Evolutionary conservation across 768 basidiomycete species (phyloP), one percentile per base, ranked within the genome.

Genomic region (Termitomyces sp.): DNA sequence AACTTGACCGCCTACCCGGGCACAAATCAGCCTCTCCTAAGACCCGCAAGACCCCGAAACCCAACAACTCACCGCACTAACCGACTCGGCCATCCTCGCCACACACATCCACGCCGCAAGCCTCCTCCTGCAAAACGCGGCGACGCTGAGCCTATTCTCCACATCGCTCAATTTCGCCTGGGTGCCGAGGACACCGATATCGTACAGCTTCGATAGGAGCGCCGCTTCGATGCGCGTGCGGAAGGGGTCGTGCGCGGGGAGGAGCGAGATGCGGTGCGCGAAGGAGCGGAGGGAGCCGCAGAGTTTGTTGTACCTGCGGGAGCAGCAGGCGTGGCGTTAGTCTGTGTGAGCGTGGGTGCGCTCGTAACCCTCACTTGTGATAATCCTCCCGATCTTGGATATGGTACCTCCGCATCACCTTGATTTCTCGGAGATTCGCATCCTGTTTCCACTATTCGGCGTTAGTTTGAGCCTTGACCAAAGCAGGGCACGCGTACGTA

Each of bases 371-470:
- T 53, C 53, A 91, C 88, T 91, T 94, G 82, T 92, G 88, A 68
- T 95, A 95, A 73, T 96, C 94, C 58, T 96, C 94, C 63, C 95
- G 74, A 71, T 94, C 81, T 65, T 98, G 95, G 58, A 99, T 82
- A 72, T 98, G 97, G 70, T 98, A 99, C 54, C 94, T 76, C 18
- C 96, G 84, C 84, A 98, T 89, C 52, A 98, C 89, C 69, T 88
- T 92, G 71, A 91, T 84, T 77, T 98, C 97, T 39, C 95, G 85
- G 15, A 87, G 73, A 67, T 86, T 88, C 13, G 88, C 86, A 84
- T 98, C 95, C 73, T 94, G 88, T 73, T 94, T 98, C 96, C 96
- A 98, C 92, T 96, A 70, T n/a, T n/a, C n/a, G n/a, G n/a, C n/a
- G n/a, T n/a, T n/a, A n/a, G n/a, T n/a, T n/a, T n/a, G n/a, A n/a